A percentile compares a stretch with the other conserved stretches of the same genome.
phyloP scores from a whole-genome alignment of 225 moss, liverwort and hornwort species.

The Takakia lepidozioides region DNA sequence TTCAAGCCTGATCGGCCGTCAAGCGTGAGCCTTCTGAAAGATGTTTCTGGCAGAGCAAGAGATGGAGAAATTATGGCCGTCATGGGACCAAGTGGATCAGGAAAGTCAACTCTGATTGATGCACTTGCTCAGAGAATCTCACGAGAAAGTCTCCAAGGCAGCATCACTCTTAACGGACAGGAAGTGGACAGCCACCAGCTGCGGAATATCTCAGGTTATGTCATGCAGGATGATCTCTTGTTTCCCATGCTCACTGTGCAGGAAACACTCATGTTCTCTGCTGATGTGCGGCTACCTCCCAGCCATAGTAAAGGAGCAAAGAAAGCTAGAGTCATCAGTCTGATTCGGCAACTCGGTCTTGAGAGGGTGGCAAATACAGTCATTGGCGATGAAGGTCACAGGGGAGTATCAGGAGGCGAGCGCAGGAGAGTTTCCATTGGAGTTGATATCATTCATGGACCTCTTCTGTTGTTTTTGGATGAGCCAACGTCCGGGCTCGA shows the following conservation, averaged over 20 bases:
- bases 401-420: conserved; percentile 49
- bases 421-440: conserved; percentile 42
- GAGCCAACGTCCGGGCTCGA: conserved; percentile 87
- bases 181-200: conserved; percentile 40
- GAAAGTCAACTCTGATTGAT: conserved; percentile 87
- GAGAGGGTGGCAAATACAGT: conserved; percentile 70
- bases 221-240: conserved; percentile 88
- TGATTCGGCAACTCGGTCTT: conserved; percentile 73
- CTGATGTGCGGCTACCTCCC: conserved; percentile 63
- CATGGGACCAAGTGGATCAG: conserved; percentile 92
- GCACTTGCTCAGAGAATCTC: conserved; percentile 85
- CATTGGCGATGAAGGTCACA: conserved; percentile 65
- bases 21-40: conserved; percentile 38
- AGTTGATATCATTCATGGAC: conserved; percentile 70
- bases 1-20: conserved; percentile 9
- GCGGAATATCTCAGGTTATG: conserved; percentile 61
- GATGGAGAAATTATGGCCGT: conserved; percentile 87
- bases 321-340: conserved; percentile 47
- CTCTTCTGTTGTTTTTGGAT: conserved; percentile 79
- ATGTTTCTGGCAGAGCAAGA: conserved; percentile 63
- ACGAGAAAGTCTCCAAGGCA: conserved; percentile 53
- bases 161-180: conserved; percentile 74
- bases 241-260: conserved; percentile 86
- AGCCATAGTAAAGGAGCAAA: conserved; percentile 61
- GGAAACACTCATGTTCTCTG: conserved; percentile 85